Percentiles rank a stretch among this genome's conserved stretches.
Evolutionary conservation across 2,329 filamentous ascomycete species (phyloP).

Genomic region (Neonectria magnoliae): DNA sequence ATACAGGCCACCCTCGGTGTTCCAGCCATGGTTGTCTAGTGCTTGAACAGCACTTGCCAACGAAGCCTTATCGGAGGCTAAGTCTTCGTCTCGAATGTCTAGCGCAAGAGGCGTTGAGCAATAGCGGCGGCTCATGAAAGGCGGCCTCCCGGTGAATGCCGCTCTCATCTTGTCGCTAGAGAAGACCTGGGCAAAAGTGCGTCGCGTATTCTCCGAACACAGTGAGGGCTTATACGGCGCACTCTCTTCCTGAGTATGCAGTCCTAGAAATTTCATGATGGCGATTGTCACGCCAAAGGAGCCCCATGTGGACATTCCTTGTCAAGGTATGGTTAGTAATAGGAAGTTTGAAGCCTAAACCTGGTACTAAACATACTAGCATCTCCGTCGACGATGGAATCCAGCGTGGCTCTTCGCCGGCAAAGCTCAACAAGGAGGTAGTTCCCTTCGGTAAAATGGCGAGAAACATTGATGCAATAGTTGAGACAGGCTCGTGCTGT

Average conservation of each 20-base stretch:
- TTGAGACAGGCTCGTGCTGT: constrained; percentile 9
- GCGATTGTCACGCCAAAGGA: neutral
- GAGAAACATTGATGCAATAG: constrained; percentile 13
- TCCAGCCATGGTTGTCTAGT: constrained; percentile 12
- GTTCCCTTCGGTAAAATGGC: constrained; percentile 18
- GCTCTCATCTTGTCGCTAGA: constrained; percentile 50
- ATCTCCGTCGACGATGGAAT: constrained; percentile 20
- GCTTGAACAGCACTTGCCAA: neutral
- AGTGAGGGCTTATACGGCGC: constrained; percentile 16
- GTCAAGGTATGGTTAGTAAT: neutral
- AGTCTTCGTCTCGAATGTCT: constrained; percentile 12
- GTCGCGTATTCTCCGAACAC: constrained; percentile 20
- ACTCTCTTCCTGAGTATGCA: constrained; percentile 6
- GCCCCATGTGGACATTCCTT: neutral
- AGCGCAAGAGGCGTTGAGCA: constrained; percentile 13
- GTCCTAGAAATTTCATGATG: neutral
- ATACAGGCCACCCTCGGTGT: constrained; percentile 35
- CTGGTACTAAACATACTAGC: constrained; percentile 17
- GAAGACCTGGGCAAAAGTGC: constrained; percentile 47
- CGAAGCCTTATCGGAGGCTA: neutral
- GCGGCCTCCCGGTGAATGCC: constrained; percentile 55
- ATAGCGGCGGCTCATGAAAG: constrained; percentile 35
- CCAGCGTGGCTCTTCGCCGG: constrained; percentile 5
- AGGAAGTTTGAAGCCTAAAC: too few species aligned
- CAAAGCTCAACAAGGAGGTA: constrained; percentile 21